These are phyloP conservation scores for Chytriomyces confervae DNA, from an alignment of 192 early-diverging fungal genomes.

Conservation along the genomic window DNA sequence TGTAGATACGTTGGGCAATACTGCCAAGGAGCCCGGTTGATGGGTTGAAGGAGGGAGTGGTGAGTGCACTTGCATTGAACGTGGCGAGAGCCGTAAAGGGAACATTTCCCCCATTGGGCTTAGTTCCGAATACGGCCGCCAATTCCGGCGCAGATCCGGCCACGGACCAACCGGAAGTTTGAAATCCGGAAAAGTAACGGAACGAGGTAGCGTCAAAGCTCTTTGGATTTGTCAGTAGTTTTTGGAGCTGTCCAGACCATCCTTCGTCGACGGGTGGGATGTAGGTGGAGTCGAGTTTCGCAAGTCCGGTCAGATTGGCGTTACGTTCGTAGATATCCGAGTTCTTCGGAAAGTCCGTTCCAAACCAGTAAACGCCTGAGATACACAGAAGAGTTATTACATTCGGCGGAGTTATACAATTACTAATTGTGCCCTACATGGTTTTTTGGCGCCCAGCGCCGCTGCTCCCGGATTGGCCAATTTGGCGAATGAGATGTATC, in stretches of 20 bases:
- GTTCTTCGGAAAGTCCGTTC: constrained; percentile 16
- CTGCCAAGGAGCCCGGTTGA: constrained; percentile 44
- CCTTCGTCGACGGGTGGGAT: constrained; percentile 31
- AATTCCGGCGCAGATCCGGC: constrained; percentile 8
- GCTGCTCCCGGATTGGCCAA: constrained; percentile 24
- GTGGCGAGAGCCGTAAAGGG: neutral
- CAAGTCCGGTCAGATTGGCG: constrained; percentile 26
- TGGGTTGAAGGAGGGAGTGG: neutral
- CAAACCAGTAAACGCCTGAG: constrained; percentile 35
- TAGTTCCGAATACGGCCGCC: neutral
- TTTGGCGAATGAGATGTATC: constrained; percentile 1
- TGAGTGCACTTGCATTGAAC: neutral
- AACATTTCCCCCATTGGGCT: neutral
- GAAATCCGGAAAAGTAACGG: constrained; percentile 9
- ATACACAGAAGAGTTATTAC: neutral
- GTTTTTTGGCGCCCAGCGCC: constrained; percentile 3
- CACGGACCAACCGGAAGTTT: constrained; percentile 12
- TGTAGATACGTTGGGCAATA: constrained; percentile 43
- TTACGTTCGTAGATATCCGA: constrained; percentile 24
- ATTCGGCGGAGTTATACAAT: no score
- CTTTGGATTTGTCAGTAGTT: constrained; percentile 3
- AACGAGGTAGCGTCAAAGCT: constrained; percentile 21
- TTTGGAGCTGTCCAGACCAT: constrained; percentile 21
- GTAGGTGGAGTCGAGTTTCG: constrained; percentile 26
- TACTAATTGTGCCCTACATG: constrained; percentile 9